Conservation (phyloP, 192 early-diverging fungal genomes). For the Coemansia sp. region DNA sequence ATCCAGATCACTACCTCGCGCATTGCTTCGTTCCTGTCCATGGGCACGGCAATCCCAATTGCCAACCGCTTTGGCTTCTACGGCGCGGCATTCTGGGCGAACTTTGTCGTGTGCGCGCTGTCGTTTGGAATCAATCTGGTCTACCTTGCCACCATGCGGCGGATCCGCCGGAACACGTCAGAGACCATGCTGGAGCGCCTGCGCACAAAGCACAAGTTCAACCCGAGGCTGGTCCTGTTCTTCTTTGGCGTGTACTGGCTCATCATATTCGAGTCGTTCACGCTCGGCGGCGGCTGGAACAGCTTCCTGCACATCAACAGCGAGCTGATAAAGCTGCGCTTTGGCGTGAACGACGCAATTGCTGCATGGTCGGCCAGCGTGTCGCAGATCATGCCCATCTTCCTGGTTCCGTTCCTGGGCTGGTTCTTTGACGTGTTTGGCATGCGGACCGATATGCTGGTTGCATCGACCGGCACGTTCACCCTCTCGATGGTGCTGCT, state of each 20-base stretch:
- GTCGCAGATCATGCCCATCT: constrained; percentile 61
- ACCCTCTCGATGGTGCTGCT: constrained; percentile 42
- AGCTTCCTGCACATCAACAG: constrained; percentile 64
- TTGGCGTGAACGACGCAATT: constrained; percentile 52
- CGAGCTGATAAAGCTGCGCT: constrained; percentile 69
- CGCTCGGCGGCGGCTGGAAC: constrained; percentile 58
- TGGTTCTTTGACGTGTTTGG: constrained; percentile 63
- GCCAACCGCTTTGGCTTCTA: constrained; percentile 41
- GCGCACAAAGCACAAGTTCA: constrained; percentile 55
- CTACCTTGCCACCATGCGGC: constrained; percentile 55
- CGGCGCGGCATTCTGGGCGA: constrained; percentile 52
- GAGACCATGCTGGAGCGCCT: constrained; percentile 12
- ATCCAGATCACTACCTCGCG: constrained; percentile 65
- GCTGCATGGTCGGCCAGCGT: constrained; percentile 64
- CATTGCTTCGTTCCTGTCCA: constrained; percentile 64
- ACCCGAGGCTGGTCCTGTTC: constrained; percentile 50
- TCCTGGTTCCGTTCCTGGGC: constrained; percentile 66
- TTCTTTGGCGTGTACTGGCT: constrained; percentile 61
- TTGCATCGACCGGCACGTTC: constrained; percentile 29
- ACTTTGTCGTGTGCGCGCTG: constrained; percentile 56
- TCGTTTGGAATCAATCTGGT: constrained; percentile 66
- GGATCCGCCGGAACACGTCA: constrained; percentile 23
- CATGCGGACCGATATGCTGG: constrained; percentile 49
- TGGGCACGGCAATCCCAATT: constrained; percentile 61
- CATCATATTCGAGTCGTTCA: constrained; percentile 53